Conservation (phyloP, 2,329 filamentous ascomycete genomes). For the Trichophyton simii region DNA sequence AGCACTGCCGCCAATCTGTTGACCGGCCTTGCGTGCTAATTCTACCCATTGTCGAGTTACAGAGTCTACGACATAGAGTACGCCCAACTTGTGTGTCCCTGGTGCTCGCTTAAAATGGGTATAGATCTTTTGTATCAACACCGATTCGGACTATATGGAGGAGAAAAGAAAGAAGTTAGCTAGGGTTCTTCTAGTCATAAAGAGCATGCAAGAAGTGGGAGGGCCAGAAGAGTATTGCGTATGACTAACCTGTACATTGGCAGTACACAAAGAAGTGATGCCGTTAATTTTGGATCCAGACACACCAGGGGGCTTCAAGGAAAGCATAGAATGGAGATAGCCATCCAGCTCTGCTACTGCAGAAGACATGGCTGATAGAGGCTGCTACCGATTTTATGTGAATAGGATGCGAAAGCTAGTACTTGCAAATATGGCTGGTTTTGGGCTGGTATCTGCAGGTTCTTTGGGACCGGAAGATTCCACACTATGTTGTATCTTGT, state of each 20-base stretch:
- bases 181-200: neutral
- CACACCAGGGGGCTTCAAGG: slow-evolving; percentile 83
- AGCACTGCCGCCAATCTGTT: slow-evolving; percentile 66
- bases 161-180: slow-evolving; percentile 19
- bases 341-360: slow-evolving; percentile 83
- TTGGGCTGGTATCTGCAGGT: neutral
- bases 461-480: neutral
- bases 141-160: slow-evolving; percentile 66
- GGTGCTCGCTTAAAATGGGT: slow-evolving; percentile 94
- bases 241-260: slow-evolving; percentile 71
- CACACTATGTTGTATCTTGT: slow-evolving; percentile 2
- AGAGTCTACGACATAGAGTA: slow-evolving; percentile 99
- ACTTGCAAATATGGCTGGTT: slow-evolving; percentile 4
- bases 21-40: slow-evolving; percentile 74
- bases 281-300: slow-evolving; percentile 82
- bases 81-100: slow-evolving; percentile 91
- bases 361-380: slow-evolving; percentile 50
- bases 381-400: slow-evolving; percentile 9
- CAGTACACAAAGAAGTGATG: slow-evolving; percentile 76
- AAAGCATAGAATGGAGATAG: slow-evolving; percentile 81
- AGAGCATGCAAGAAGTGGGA: slow-evolving; percentile 1
- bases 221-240: slow-evolving; percentile 1
- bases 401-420: slow-evolving; percentile 1
- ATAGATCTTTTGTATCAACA: slow-evolving; percentile 90
- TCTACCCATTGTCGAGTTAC: slow-evolving; percentile 98